Evolutionary conservation across 1,284 basidiomycete genomes (phyloP), one percentile per base, ranked within the genome.

Genomic region (Rhodofomes roseus): DNA sequence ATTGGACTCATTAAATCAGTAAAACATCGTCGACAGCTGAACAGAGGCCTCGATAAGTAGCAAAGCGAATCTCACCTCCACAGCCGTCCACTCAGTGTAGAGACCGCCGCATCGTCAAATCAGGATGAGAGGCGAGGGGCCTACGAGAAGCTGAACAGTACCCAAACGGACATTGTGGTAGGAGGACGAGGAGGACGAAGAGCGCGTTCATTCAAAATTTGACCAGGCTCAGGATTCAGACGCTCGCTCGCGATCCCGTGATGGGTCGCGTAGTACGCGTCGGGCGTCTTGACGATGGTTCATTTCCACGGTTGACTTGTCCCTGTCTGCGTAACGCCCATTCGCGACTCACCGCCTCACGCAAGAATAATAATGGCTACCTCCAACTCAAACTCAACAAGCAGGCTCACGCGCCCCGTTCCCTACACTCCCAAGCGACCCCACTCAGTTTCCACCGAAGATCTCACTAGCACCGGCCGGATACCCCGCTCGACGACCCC

Each of bases 381-480:
- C 53, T 61, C 65, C 39, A 61, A 52, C 22, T 61, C 62, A 8
- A 60, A 58, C 31, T 55, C 62, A 46, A 62, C 66, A 12, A 68
- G 69, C 65, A 70, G 63, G 53, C 64, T 73, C 44, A 63, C 60
- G 36, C 65, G 71, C 22, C 68, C 71, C 14, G 63, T 64, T n/a
- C 77, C 78, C 18, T 84, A 82, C 62, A 86, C 85, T 1, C 84
- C 84, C 9, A 84, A 80, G 65, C 78, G 84, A 22, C 77, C 80
- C 1, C 69, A 79, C 29, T 81, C 83, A 20, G 64, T 65, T 7
- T 66, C 83, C 22, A 65, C 58, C 55, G 66, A 68, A 56, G 62
- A 67, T 60, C 40, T 57, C 8, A 48, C 55, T 12, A 59, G 22
- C 54, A 52, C 54, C 31, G 56, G 62, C 16, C 62, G 68, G 56